Conservation (phyloP, 164 flowering plant genomes). For the Stephania yunnanensis region DNA sequence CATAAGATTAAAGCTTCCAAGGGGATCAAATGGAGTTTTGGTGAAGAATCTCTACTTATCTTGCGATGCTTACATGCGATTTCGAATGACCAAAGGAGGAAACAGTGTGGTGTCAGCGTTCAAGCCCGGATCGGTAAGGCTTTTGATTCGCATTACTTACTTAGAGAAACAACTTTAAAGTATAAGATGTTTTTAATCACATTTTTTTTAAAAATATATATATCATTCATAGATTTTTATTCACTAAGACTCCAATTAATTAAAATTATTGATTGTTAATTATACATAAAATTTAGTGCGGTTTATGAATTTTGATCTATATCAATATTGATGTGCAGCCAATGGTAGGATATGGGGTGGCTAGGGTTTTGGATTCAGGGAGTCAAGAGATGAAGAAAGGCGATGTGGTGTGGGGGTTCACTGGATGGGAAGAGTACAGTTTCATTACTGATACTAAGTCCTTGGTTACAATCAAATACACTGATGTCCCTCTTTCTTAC, state of each 20-base stretch:
- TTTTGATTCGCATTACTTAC: background rate
- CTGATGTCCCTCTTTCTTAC: constrained; percentile 45
- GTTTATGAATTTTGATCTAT: too few relatives aligned
- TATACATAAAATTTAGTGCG: too few relatives aligned
- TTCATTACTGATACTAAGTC: constrained; percentile 15
- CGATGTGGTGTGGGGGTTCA: constrained; percentile 51
- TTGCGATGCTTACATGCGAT: constrained; percentile 26
- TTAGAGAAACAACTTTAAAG: too few relatives aligned
- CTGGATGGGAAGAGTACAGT: constrained; percentile 54
- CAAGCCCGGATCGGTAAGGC: constrained; percentile 17
- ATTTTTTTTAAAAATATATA: too few relatives aligned
- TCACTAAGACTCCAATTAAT: too few relatives aligned
- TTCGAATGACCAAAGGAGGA: constrained; percentile 5
- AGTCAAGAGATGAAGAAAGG: constrained; percentile 37
- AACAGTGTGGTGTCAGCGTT: background rate
- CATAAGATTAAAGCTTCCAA: constrained; percentile 17
- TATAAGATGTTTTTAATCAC: too few relatives aligned
- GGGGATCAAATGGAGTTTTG: constrained; percentile 15
- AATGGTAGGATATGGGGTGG: constrained; percentile 29
- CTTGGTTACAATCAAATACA: constrained; percentile 33
- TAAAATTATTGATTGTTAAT: too few relatives aligned
- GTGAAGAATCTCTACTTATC: constrained; percentile 30
- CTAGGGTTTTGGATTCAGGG: constrained; percentile 40
- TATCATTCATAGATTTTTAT: too few relatives aligned
- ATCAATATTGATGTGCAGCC: constrained; percentile 1